phyloP scores from a whole-genome alignment of 306 rosid species.

The Spatholobus suberectus region DNA sequence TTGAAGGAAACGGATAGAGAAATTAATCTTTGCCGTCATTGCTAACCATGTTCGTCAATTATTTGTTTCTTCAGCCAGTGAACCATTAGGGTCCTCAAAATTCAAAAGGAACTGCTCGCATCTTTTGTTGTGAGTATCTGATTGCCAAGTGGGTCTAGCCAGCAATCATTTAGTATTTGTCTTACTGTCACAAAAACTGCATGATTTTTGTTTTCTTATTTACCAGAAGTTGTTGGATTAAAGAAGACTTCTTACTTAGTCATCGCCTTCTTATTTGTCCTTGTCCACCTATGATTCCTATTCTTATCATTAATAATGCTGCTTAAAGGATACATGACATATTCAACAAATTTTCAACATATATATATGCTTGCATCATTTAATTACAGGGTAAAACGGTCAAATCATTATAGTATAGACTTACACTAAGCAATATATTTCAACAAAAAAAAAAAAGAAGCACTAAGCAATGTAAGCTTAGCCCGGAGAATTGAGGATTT shows the following conservation, averaged over 20 bases:
- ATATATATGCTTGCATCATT: neutral
- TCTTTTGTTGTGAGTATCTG: neutral
- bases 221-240: slow-evolving; percentile 2
- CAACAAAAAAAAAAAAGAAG: too few relatives aligned
- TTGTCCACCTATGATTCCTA: slow-evolving; percentile 8
- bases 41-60: neutral
- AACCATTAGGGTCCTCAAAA: slow-evolving; percentile 7
- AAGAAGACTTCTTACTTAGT: neutral
- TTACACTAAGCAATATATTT: neutral
- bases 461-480: too few relatives aligned
- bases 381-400: neutral
- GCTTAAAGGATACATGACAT: neutral
- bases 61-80: neutral
- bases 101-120: slow-evolving; percentile 9
- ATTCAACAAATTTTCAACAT: neutral
- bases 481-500: neutral
- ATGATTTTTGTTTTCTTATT: neutral
- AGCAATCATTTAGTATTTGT: slow-evolving; percentile 34
- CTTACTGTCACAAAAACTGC: neutral
- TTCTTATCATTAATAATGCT: slow-evolving; percentile 18
- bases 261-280: slow-evolving; percentile 8
- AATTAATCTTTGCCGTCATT: neutral
- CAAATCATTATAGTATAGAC: neutral
- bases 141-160: neutral
- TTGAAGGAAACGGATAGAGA: neutral